Base-by-base conservation (phyloP, 75 land plant species). In the Selaginella moellendorffii region DNA sequence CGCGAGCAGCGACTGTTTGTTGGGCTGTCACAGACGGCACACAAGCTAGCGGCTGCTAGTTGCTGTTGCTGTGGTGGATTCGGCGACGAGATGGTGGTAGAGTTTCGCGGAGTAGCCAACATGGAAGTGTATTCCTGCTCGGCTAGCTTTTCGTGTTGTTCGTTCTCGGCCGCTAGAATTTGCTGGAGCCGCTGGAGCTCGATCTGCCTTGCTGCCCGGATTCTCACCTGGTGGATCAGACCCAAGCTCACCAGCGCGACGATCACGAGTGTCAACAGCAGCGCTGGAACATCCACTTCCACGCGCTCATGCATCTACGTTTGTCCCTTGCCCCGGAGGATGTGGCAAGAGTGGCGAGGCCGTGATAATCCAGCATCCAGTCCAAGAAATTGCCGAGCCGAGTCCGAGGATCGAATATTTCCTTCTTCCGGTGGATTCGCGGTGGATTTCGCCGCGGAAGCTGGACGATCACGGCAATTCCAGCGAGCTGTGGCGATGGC, bases 1-100 rank as follows among this genome's bases (percentile, higher is more conserved):
- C 80, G 63, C 9, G 95, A 80, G 56, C 95, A 88, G 21, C 69
- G 74, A 59, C 70, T 86, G 27, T 53, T 54, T 1, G 61, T 74
- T 0, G 58, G 46, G 9, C 31, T 27, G 21, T 63, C 61, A 53
- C 95, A 88, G 28, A 76, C 63, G 36, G 58, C 65, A 62, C 95
- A 88, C 5, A 14, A 14, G 46, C 10, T 5, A n/a, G n/a, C n/a
- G n/a, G n/a, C n/a, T n/a, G n/a, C n/a, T n/a, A n/a, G n/a, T n/a
- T n/a, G n/a, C n/a, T n/a, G n/a, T n/a, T n/a, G n/a, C 46, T 36
- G 46, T 14, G 46, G 14, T 5, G 46, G 46, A 5, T 5, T 5
- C 10, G 46, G 5, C 14, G 46, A 36, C 5, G 46, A 36, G n/a
- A n/a, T n/a, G 14, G 46, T 5, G 14, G 14, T 14, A 36, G 46